phyloP scores from a whole-genome alignment of 345 rosid species.

The Boechera divaricarpa region DNA sequence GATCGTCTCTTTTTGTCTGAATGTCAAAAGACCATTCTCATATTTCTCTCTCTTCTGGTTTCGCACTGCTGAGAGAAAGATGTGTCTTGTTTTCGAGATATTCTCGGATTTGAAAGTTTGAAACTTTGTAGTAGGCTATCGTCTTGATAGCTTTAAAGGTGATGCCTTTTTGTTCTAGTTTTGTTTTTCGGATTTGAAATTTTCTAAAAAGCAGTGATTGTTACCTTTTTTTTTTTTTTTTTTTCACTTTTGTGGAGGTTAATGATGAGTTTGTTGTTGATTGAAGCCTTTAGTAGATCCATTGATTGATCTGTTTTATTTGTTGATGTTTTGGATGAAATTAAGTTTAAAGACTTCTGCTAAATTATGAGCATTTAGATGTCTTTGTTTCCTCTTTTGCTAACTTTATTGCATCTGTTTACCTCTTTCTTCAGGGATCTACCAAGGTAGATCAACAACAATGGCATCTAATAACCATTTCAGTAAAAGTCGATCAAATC shows the following conservation, averaged over 20 bases:
- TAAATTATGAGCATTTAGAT: conserved; percentile 6
- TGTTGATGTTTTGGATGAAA: conserved; percentile 8
- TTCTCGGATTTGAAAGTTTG: conserved; percentile 33
- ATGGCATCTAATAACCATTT: conserved; percentile 75
- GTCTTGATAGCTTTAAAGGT: conserved; percentile 30
- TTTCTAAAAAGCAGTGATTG: neutral
- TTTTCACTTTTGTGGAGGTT: neutral
- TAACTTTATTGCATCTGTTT: conserved; percentile 29
- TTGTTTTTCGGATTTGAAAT: neutral
- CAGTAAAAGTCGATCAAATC: conserved; percentile 60
- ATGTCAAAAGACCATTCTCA: neutral
- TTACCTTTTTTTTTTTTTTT: neutral
- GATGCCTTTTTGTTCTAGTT: conserved; percentile 9
- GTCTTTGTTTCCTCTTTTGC: conserved; percentile 17
- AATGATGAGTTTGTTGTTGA: conserved; percentile 21
- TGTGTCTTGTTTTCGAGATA: conserved; percentile 15
- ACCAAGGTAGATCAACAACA: conserved; percentile 23
- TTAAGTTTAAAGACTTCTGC: neutral
- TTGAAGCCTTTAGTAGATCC: conserved; percentile 26
- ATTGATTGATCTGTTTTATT: conserved; percentile 28
- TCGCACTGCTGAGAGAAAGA: neutral
- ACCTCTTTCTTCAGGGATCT: conserved; percentile 52
- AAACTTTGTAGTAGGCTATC: conserved; percentile 23
- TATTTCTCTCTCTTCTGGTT: conserved; percentile 18
- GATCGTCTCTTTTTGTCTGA: conserved; percentile 35